A percentile compares a stretch with the other conserved stretches of the same genome.
phyloP scores from a whole-genome alignment of 225 moss, liverwort and hornwort genomes.

The Marchantia paleacea region DNA sequence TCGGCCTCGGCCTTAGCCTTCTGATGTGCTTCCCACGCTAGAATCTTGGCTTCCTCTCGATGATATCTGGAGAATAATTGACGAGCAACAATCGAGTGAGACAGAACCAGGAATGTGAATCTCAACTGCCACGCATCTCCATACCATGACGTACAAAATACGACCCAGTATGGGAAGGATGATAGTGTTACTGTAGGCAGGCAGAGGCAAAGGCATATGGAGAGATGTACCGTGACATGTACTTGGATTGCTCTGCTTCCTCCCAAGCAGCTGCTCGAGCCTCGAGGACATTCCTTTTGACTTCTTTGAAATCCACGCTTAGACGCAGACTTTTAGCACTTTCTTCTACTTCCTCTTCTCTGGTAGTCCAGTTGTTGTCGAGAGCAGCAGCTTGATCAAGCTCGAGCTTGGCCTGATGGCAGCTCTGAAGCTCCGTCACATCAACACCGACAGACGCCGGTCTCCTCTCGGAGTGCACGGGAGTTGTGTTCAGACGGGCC shows the following conservation, averaged over 20 bases:
- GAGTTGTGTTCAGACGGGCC: conserved; percentile 46
- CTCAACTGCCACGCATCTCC: too few relatives aligned
- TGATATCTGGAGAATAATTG: conserved; percentile 49
- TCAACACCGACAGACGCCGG: conserved; percentile 48
- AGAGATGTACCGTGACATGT: conserved; percentile 60
- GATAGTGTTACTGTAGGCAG: not conserved
- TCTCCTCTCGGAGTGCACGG: conserved; percentile 51
- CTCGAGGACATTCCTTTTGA: conserved; percentile 69
- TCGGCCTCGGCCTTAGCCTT: conserved; percentile 89
- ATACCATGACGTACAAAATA: too few relatives aligned
- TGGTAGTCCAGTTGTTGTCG: conserved; percentile 63
- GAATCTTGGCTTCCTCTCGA: conserved; percentile 90
- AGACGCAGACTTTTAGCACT: conserved; percentile 65
- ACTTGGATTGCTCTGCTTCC: conserved; percentile 83
- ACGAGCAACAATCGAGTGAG: too few relatives aligned
- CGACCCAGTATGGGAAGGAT: too few relatives aligned
- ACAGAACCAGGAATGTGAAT: too few relatives aligned
- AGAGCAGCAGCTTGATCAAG: conserved; percentile 43
- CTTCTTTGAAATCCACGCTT: conserved; percentile 77
- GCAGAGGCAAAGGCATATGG: not conserved
- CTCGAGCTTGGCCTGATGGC: conserved; percentile 49
- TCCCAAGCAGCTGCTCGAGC: conserved; percentile 85
- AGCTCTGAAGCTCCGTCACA: conserved; percentile 50
- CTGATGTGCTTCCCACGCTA: conserved; percentile 89
- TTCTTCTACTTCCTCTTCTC: conserved; percentile 88